Percentiles rank a stretch among this genome's conserved stretches.
phyloP scores from a whole-genome alignment of 2,329 filamentous ascomycete genomes.

The Talaromyces sp. region DNA sequence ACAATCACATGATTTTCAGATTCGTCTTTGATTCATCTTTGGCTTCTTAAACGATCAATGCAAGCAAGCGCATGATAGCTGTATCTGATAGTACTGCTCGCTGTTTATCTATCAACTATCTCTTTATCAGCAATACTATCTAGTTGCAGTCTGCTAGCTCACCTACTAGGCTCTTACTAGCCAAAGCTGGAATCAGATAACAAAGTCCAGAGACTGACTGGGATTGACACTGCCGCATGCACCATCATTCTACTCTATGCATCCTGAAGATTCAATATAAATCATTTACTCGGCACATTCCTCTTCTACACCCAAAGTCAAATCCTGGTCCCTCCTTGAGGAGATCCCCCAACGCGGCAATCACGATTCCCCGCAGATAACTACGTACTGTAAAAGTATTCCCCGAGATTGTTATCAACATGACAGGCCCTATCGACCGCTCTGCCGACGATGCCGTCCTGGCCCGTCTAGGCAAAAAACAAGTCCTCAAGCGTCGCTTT shows the following conservation, averaged over 20 bases:
- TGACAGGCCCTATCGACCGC: slow-evolving; percentile 13
- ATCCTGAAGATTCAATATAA: not conserved
- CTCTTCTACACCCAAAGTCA: not conserved
- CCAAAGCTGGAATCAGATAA: not conserved
- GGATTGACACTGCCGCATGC: not conserved
- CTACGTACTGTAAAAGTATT: not conserved
- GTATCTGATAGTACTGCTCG: not conserved
- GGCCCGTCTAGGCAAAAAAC: slow-evolving; percentile 45
- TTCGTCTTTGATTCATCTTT: not conserved
- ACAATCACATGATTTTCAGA: not conserved
- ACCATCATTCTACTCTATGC: not conserved
- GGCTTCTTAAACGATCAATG: not conserved
- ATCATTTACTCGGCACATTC: not conserved
- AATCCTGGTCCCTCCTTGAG: not conserved
- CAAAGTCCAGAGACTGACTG: not conserved
- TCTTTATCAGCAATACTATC: not conserved
- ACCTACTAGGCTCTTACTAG: not conserved
- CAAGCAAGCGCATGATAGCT: not conserved
- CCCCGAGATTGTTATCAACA: not conserved
- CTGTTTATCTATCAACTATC: slow-evolving; percentile 1
- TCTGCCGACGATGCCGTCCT: slow-evolving; percentile 35
- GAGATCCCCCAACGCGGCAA: not conserved
- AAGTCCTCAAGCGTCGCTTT: slow-evolving; percentile 45
- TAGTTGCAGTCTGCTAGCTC: not conserved
- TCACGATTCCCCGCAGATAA: not conserved